These are phyloP conservation scores for Rhizophagus prolifer DNA, from an alignment of 192 early-diverging fungal genomes.

Conservation along the genomic window DNA sequence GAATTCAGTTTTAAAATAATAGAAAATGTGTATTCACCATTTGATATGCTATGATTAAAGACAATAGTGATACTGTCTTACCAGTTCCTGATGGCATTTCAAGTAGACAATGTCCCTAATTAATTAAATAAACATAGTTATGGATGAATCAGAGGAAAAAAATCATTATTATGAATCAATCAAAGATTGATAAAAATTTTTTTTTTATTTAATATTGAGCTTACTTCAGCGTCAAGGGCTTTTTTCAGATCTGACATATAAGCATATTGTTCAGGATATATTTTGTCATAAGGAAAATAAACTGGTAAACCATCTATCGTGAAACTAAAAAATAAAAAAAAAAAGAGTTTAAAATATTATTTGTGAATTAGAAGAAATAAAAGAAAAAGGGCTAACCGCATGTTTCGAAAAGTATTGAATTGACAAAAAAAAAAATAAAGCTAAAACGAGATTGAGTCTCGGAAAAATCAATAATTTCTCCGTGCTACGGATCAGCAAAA, in stretches of 20 bases:
- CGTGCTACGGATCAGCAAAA: too few species aligned
- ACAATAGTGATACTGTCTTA: conserved; percentile 94
- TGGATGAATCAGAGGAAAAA: too few species aligned
- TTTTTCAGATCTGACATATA: conserved; percentile 97
- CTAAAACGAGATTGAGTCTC: too few species aligned
- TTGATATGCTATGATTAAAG: conserved; percentile 95
- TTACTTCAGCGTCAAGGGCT: conserved; percentile 84
- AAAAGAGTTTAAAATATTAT: too few species aligned
- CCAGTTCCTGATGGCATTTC: conserved; percentile 99
- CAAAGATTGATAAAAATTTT: neutral
- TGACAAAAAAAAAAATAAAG: too few species aligned
- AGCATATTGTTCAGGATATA: conserved; percentile 98
- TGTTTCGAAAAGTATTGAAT: too few species aligned
- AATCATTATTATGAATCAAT: neutral
- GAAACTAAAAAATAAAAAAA: conserved; percentile 51
- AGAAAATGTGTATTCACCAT: conserved; percentile 49
- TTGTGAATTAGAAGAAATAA: too few species aligned
- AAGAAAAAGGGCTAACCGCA: too few species aligned
- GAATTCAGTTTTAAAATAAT: neutral
- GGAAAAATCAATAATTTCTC: too few species aligned
- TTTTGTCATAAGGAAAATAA: conserved; percentile 97
- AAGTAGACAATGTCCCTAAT: conserved; percentile 88
- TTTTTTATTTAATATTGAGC: neutral
- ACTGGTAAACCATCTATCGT: conserved; percentile 85
- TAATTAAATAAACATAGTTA: neutral